phyloP scores from a whole-genome alignment of 805 yeast species.

The Wickerhamomyces strasburgensis region DNA sequence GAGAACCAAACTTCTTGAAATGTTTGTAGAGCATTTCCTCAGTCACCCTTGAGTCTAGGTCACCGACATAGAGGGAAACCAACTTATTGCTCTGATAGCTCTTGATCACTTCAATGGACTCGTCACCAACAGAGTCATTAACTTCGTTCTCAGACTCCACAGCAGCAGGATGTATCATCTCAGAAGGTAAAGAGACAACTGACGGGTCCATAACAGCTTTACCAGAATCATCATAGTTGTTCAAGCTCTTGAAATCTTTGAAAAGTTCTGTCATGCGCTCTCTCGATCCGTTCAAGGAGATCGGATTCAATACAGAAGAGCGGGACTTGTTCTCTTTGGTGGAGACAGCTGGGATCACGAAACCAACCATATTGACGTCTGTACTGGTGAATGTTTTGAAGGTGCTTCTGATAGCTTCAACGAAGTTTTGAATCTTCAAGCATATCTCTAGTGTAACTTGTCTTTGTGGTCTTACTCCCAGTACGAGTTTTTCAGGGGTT shows the following conservation, averaged over 20 bases:
- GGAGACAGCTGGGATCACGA: neutral
- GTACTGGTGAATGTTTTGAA: no score
- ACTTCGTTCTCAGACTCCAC: neutral
- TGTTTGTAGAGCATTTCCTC: constrained; percentile 42
- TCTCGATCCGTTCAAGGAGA: constrained; percentile 23
- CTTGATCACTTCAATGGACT: constrained; percentile 17
- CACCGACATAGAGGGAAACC: constrained; percentile 51
- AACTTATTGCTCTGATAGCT: constrained; percentile 11
- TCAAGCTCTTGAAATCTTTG: constrained; percentile 24
- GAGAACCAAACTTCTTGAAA: constrained; percentile 40
- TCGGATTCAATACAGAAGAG: constrained; percentile 15
- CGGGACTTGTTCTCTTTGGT: neutral
- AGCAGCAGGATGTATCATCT: no score
- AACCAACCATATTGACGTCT: constrained; percentile 3
- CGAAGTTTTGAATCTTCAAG: neutral
- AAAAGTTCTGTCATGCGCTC: constrained; percentile 24
- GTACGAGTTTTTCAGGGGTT: no score
- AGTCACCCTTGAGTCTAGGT: constrained; percentile 43
- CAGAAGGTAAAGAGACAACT: no score
- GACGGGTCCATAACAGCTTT: neutral
- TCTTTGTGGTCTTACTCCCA: constrained; percentile 1
- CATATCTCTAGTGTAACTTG: neutral
- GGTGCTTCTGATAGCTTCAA: no score
- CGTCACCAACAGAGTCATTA: constrained; percentile 9
- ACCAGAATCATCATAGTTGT: neutral